A percentile compares a stretch with the other conserved stretches of the same genome.
Conservation (phyloP, 176 grass and related monocot genomes). For the Tillandsia leiboldiana region DNA sequence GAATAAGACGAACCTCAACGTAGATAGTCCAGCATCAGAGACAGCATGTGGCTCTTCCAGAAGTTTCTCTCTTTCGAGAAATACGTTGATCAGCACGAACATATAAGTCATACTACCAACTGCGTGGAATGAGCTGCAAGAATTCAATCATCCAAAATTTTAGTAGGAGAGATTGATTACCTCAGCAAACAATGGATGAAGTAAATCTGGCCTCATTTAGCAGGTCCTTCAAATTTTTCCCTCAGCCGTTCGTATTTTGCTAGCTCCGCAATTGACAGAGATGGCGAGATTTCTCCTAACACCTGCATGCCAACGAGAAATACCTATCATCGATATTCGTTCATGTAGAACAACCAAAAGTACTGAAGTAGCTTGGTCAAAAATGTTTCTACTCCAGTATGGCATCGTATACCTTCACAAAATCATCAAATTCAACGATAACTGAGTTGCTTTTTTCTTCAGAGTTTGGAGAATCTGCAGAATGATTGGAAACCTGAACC, state of each 20-base stretch:
- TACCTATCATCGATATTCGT: conserved; percentile 7
- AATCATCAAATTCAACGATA: conserved; percentile 62
- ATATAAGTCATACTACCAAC: not conserved
- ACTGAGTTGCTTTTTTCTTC: conserved; percentile 49
- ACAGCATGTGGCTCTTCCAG: no score
- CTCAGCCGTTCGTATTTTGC: conserved; percentile 52
- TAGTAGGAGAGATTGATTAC: not conserved
- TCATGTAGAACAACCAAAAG: not conserved
- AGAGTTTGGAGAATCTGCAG: conserved; percentile 28
- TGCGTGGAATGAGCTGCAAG: not conserved
- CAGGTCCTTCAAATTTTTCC: conserved; percentile 65
- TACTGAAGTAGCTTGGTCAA: not conserved
- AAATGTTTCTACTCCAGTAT: not conserved
- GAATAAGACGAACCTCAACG: no score
- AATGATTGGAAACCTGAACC: conserved; percentile 22
- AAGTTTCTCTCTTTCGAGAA: no score
- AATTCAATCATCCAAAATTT: not conserved
- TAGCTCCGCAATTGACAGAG: conserved; percentile 50
- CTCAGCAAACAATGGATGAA: not conserved
- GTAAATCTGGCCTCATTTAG: conserved; percentile 25
- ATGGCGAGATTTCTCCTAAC: conserved; percentile 58
- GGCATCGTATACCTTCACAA: conserved; percentile 47
- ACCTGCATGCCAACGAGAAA: conserved; percentile 29
- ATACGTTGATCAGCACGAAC: no score
- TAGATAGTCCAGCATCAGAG: no score